These are phyloP conservation scores for Penicillium riverlandense DNA, from an alignment of 495 filamentous ascomycete species.

Conservation along the genomic window DNA sequence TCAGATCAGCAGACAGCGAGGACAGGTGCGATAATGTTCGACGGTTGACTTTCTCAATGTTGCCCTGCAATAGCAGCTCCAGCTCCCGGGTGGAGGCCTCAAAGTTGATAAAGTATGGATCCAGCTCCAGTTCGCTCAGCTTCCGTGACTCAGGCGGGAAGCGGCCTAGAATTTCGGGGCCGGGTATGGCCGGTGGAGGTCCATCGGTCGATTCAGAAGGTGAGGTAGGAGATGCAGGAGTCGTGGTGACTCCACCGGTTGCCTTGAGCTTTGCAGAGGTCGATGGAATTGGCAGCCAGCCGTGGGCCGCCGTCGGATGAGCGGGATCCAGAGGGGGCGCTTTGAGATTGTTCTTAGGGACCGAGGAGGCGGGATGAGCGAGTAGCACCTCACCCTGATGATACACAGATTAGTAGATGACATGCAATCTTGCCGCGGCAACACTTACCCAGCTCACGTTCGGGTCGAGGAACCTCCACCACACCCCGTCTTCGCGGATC, in stretches of 20 bases:
- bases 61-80: constrained; percentile 77
- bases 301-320: constrained; percentile 82
- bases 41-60: constrained; percentile 92
- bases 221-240: constrained; percentile 44
- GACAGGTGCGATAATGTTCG: constrained; percentile 79
- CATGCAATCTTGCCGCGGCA: not conserved
- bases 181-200: constrained; percentile 45
- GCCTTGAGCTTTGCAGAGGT: constrained; percentile 77
- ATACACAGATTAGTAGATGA: constrained; percentile 21
- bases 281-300: constrained; percentile 79
- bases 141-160: constrained; percentile 75
- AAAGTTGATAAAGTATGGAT: constrained; percentile 91
- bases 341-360: constrained; percentile 89
- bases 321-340: constrained; percentile 90
- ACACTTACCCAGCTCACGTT: constrained; percentile 90
- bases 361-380: constrained; percentile 79
- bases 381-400: constrained; percentile 80
- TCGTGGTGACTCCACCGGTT: constrained; percentile 14
- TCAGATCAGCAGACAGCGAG: constrained; percentile 75
- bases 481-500: constrained; percentile 86
- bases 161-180: constrained; percentile 61
- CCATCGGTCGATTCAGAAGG: constrained; percentile 39
- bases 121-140: constrained; percentile 80
- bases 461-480: constrained; percentile 95
- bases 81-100: constrained; percentile 83